Evolutionary conservation across 306 rosid genomes (phyloP), one percentile per base, ranked within the genome.

Genomic region (Rosa lucieae): DNA sequence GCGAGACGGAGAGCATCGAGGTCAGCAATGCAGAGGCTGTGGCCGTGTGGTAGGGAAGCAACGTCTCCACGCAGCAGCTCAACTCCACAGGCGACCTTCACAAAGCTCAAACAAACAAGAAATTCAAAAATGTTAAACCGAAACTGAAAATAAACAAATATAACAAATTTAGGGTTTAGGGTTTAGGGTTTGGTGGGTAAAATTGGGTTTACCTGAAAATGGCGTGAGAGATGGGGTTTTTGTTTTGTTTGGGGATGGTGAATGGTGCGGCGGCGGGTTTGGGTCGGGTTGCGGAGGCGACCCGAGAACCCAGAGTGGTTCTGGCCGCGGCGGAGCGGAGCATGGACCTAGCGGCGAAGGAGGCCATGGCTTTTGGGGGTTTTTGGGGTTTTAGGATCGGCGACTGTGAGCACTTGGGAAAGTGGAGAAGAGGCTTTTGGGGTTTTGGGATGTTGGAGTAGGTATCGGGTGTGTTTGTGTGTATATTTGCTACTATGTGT

Each of bases 21-120:
- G 86, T 93, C 70, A 95, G 88, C 89, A 95, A 89, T 74, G 99
- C 97, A 40, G 98, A 92, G 76, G 99, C 98, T 3, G 97, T 93
- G 46, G 91, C 96, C 3, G 91, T 86, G 88, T 95, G 97, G 72
- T 90, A 92, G 3, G 99, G 99, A 78, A 91, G 92, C 92, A 95
- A 70, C 82, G 97, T 78, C 78, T 91, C 97, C 55, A 92, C 90
- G 52, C 96, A 92, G 89, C 77, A 87, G 84, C 98, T 90, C 93
- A 87, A 46, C 81, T 89, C 97, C 63, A 91, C 89, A 14, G 97
- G 94, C 72, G 87, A 90, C 87, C 99, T 92, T 74, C 29, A 13
- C 3, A 61, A 43, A 23, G 40, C 73, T 75, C 53, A 10, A 39
- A 62, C 75, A 37, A 61, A 40, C 43, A 37, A n/a, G 49, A 66